Evolutionary conservation across 2,329 filamentous ascomycete genomes (phyloP), one percentile per base, ranked within the genome.

Genomic region (Metarhizium album): DNA sequence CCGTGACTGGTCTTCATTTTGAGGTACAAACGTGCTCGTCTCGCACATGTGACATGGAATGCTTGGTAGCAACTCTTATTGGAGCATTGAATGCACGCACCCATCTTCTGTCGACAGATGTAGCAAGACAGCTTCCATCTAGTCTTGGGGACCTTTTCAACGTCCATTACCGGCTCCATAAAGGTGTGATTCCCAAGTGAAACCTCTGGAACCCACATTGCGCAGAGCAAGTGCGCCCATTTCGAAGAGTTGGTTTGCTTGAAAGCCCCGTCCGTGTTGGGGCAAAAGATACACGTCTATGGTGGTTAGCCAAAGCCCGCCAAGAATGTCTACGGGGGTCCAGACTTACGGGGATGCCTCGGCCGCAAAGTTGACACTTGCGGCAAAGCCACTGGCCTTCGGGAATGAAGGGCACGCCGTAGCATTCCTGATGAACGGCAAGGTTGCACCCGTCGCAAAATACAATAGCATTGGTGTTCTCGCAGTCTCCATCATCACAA

Each of bases 371-470:
- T 70, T 96, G 90, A 70, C 93, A 98, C 69, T 96, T 95, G 51
- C 93, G 82, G 70, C 93, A 98, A 46, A 96, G 79, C 93, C 93
- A 98, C 68, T 98, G 93, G 18, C 93, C 93, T 70, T 98, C 93
- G 2, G 93, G 93, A 57, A 98, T 98, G 67, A 96, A 98, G 1
- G 93, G 93, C 45, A 98, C 93, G 51, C 93, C 93, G 64, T 98
- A 98, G 68, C 93, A 98, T 71, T 98, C 93, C 67, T 98, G 93
- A 67, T 98, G 93, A 9, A 98, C 93, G 3, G 93, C 93, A 48
- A 98, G 74, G 68, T 98, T 94, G 68, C 93, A 98, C 3, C 93
- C 93, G 64, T 98, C 93, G 65, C 93, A 98, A 64, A 98, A 98
- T 22, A 98, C 93, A 62, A 98, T 98, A 1, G 93, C 93, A 63